These are phyloP conservation scores for Fistulifera pelliculosa DNA, from an alignment of 108 stramenopile genomes.

Conservation along the genomic window DNA sequence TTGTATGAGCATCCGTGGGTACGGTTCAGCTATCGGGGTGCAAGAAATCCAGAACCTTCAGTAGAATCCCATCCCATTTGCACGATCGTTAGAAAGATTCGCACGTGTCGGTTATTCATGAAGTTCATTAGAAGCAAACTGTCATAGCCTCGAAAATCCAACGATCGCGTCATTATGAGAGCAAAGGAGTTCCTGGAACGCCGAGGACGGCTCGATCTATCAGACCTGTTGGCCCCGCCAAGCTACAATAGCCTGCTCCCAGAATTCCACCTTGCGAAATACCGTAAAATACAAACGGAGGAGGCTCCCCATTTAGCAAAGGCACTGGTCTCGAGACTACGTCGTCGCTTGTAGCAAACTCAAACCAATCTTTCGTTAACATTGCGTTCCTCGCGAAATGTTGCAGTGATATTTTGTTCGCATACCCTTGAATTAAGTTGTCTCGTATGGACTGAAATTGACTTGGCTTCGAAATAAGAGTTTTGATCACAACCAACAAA, in stretches of 20 bases:
- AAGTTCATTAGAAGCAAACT: constrained; percentile 42
- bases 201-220: constrained; percentile 58
- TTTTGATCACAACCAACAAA: constrained; percentile 26
- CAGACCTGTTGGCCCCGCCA: constrained; percentile 25
- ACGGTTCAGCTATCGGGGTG: constrained; percentile 26
- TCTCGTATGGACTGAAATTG: constrained; percentile 18
- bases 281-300: constrained; percentile 51
- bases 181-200: constrained; percentile 64
- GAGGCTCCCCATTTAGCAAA: not conserved
- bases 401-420: constrained; percentile 27
- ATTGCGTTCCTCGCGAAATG: constrained; percentile 20
- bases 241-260: constrained; percentile 53
- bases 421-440: constrained; percentile 45
- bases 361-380: constrained; percentile 14
- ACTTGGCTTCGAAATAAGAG: constrained; percentile 13
- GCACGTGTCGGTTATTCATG: constrained; percentile 57
- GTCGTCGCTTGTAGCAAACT: constrained; percentile 6
- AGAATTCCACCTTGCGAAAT: constrained; percentile 74
- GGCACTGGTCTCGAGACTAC: not conserved
- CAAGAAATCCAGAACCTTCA: constrained; percentile 52
- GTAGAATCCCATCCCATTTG: constrained; percentile 73
- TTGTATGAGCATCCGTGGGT: constrained; percentile 38
- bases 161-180: constrained; percentile 45
- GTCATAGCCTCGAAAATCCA: constrained; percentile 52
- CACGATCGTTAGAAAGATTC: constrained; percentile 43